phyloP scores from a whole-genome alignment of 805 yeast species.

The Saturnispora mendoncae region DNA sequence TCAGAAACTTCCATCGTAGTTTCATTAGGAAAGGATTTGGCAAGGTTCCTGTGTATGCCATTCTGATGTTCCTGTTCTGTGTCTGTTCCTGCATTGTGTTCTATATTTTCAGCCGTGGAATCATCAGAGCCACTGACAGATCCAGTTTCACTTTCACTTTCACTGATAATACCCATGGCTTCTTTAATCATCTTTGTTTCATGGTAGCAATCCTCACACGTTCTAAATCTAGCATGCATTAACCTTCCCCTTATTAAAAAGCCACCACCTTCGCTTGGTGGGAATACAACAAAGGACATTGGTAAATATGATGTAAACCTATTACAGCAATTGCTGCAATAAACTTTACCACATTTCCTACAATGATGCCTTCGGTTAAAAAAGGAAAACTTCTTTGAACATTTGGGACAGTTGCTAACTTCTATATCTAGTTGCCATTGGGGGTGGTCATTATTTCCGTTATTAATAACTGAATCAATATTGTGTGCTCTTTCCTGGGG shows the following conservation, averaged over 20 bases:
- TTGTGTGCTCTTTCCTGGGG: background rate
- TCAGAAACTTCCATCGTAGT: constrained; percentile 10
- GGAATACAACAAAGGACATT: constrained; percentile 49
- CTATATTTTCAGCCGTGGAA: background rate
- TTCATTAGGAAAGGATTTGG: constrained; percentile 14
- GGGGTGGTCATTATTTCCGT: constrained; percentile 24
- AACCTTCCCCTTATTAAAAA: constrained; percentile 16
- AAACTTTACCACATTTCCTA: constrained; percentile 69
- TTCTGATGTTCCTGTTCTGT: no score
- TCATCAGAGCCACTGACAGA: no score
- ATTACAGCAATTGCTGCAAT: constrained; percentile 61
- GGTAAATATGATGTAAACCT: constrained; percentile 47
- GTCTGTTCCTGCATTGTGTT: background rate
- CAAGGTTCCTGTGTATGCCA: no score
- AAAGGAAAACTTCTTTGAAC: constrained; percentile 44
- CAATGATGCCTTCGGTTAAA: constrained; percentile 78
- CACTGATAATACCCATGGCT: constrained; percentile 28
- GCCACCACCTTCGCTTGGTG: constrained; percentile 11
- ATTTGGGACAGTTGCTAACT: constrained; percentile 44
- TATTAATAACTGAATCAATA: background rate
- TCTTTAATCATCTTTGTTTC: constrained; percentile 45
- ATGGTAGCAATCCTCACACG: constrained; percentile 65
- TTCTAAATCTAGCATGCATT: constrained; percentile 53
- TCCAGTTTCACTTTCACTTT: constrained; percentile 1
- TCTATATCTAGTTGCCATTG: constrained; percentile 67